phyloP scores from a whole-genome alignment of 441 rosid genomes.

The Gossypium trilobum region DNA sequence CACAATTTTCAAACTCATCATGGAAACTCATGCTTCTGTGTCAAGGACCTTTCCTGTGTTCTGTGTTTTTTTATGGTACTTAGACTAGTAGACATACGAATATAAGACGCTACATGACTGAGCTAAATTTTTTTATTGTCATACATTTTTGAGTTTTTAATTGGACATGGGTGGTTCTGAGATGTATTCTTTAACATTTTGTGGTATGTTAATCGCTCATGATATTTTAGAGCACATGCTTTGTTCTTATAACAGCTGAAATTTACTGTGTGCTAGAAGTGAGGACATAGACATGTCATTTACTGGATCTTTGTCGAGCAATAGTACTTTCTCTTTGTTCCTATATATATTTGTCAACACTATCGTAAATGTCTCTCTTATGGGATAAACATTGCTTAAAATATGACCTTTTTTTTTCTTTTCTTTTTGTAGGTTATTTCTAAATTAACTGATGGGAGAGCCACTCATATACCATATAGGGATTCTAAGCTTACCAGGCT shows the following conservation, averaged over 20 bases:
- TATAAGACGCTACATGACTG: not conserved
- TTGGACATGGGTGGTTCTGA: not conserved
- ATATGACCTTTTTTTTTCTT: not conserved
- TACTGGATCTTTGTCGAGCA: not conserved
- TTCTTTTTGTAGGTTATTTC: conserved; percentile 67
- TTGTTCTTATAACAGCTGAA: no score
- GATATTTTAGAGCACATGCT: not conserved
- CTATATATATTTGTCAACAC: not conserved
- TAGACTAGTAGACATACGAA: not conserved
- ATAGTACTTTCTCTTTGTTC: not conserved
- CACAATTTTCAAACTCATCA: not conserved
- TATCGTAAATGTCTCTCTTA: not conserved
- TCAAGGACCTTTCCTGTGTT: not conserved
- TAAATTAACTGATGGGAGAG: conserved; percentile 51
- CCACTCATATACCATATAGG: conserved; percentile 65
- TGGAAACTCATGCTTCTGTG: not conserved
- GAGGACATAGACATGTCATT: not conserved
- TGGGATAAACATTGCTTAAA: conserved; percentile 2
- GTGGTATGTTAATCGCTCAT: not conserved
- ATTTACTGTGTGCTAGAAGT: not conserved
- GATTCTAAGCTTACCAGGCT: conserved; percentile 73
- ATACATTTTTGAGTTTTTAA: not conserved
- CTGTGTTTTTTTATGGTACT: not conserved
- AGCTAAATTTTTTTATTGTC: not conserved
- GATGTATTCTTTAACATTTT: not conserved